Percentiles rank a stretch among this genome's conserved stretches.
These are phyloP conservation scores for Bruguiera gymnorhiza DNA, from an alignment of 345 rosid genomes.

Conservation along the genomic window DNA sequence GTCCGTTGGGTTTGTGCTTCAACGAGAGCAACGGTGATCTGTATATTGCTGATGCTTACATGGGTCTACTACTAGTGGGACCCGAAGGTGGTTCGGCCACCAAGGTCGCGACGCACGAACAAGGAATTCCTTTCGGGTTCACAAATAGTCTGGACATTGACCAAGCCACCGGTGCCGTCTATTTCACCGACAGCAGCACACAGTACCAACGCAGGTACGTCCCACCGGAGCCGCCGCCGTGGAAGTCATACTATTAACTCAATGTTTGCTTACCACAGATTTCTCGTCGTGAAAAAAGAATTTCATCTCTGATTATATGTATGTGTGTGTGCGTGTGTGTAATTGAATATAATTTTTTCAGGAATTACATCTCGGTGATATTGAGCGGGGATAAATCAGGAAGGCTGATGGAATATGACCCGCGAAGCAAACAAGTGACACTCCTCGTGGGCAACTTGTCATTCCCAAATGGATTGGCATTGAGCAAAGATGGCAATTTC, in stretches of 20 bases:
- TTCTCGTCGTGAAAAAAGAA: too few species aligned
- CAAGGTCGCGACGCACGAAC: slow-evolving; percentile 25
- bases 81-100: slow-evolving; percentile 43
- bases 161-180: slow-evolving; percentile 30
- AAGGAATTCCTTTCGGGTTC: slow-evolving; percentile 30
- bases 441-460: slow-evolving; percentile 10
- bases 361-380: slow-evolving; percentile 12
- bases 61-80: slow-evolving; percentile 37
- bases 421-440: not conserved
- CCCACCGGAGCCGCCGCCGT: too few species aligned
- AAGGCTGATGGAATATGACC: slow-evolving; percentile 20
- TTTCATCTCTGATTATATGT: not conserved
- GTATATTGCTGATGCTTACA: slow-evolving; percentile 43
- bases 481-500: slow-evolving; percentile 19
- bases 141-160: slow-evolving; percentile 44
- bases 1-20: slow-evolving; percentile 43
- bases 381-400: slow-evolving; percentile 24
- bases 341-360: not conserved
- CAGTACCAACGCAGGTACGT: slow-evolving; percentile 12
- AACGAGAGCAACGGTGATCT: slow-evolving; percentile 28
- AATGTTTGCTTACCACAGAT: too few species aligned
- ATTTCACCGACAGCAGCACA: slow-evolving; percentile 40
- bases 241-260: too few species aligned
- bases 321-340: too few species aligned
- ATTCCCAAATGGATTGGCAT: slow-evolving; percentile 27